Evolutionary conservation across 1,284 basidiomycete species (phyloP).

Genomic region (Xerocomus nothofagi): DNA sequence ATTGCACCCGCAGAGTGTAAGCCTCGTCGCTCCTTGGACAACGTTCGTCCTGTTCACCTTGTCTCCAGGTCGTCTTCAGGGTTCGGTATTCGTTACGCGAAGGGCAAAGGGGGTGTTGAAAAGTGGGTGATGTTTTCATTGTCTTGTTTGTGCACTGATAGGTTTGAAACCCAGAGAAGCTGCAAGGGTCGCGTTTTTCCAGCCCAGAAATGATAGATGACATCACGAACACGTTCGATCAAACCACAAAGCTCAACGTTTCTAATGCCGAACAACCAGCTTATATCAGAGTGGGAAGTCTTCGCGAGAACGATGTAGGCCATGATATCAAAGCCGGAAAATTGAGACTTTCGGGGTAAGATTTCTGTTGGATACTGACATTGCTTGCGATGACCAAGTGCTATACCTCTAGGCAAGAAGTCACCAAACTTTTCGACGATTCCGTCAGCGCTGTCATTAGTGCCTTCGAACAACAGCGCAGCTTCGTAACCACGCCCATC

Average conservation of each 20-base stretch:
- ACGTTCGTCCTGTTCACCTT: constrained; percentile 42
- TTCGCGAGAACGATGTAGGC: constrained; percentile 33
- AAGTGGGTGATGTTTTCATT: constrained; percentile 24
- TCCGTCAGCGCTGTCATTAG: constrained; percentile 36
- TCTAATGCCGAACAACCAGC: constrained; percentile 29
- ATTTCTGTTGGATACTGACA: neutral
- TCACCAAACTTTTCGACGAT: constrained; percentile 40
- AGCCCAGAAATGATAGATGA: constrained; percentile 28
- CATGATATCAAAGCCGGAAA: constrained; percentile 39
- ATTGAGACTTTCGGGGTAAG: constrained; percentile 37
- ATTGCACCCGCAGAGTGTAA: constrained; percentile 39
- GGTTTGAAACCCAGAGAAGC: constrained; percentile 4
- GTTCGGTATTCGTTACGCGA: constrained; percentile 41
- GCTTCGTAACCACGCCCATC: constrained; percentile 18
- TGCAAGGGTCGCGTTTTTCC: constrained; percentile 16
- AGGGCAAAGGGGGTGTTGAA: constrained; percentile 38
- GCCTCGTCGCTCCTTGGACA: neutral
- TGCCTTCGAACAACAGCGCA: constrained; percentile 35
- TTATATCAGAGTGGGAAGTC: constrained; percentile 40
- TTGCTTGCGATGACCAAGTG: constrained; percentile 17
- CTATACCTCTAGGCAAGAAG: constrained; percentile 25
- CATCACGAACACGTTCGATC: constrained; percentile 40
- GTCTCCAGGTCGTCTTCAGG: constrained; percentile 33
- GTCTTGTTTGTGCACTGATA: neutral
- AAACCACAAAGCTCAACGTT: constrained; percentile 39